A percentile compares a stretch with the other conserved stretches of the same genome.
Conservation (phyloP, 257 asterid species). For the Solanum dulcamara region DNA sequence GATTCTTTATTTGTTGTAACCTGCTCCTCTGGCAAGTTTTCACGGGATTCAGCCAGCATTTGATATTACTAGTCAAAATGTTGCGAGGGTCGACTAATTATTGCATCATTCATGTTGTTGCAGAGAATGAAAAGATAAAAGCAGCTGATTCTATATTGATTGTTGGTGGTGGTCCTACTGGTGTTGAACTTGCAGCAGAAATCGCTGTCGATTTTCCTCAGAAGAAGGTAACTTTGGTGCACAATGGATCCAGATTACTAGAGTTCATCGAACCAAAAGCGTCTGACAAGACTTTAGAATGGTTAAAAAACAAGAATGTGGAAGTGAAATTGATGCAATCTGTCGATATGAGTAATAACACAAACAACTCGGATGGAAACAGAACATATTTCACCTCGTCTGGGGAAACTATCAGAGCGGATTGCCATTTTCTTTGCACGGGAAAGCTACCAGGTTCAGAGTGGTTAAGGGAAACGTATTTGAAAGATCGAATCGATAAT, state of each 20-base stretch:
- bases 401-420: slow-evolving; percentile 54
- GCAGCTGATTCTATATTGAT: slow-evolving; percentile 47
- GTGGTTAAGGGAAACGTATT: slow-evolving; percentile 47
- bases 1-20: neutral
- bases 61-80: neutral
- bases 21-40: neutral
- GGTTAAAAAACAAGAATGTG: slow-evolving; percentile 58
- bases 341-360: slow-evolving; percentile 23
- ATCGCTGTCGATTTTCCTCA: slow-evolving; percentile 60
- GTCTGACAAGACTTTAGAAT: slow-evolving; percentile 46
- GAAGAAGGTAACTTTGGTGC: slow-evolving; percentile 53
- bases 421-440: slow-evolving; percentile 57
- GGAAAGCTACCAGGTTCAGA: slow-evolving; percentile 60
- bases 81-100: neutral
- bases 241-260: slow-evolving; percentile 56
- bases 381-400: slow-evolving; percentile 38
- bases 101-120: neutral
- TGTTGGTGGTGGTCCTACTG: slow-evolving; percentile 75
- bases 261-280: slow-evolving; percentile 83
- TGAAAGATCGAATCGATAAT: slow-evolving; percentile 37
- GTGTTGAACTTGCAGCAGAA: slow-evolving; percentile 90
- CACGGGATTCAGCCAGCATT: neutral
- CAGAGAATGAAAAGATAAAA: slow-evolving; percentile 54
- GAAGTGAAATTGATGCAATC: slow-evolving; percentile 57
- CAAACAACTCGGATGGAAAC: slow-evolving; percentile 20